Evolutionary conservation across 1,139 yeast genomes (phyloP), one percentile per base, ranked within the genome.

Genomic region (Hansenula anomala): DNA sequence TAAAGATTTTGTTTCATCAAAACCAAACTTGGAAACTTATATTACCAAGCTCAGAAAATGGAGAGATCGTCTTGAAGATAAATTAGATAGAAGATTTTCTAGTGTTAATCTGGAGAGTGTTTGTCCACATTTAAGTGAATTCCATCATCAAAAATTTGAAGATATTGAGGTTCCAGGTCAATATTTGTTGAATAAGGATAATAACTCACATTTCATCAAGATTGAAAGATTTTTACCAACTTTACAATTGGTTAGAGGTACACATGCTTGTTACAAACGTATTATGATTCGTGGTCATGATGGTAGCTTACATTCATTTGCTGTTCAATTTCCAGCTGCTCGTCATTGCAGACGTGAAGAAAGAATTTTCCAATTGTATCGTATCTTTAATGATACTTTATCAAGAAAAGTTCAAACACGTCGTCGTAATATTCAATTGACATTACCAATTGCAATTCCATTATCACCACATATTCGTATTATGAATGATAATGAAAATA

Each of bases 101-200:
- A 82, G 80, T 53, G 78, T 86, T 34, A 85, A 89, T 51, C 67
- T 94, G 51, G 98, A 94, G 61, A 82, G 89, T 42, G 71, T 92
- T 47, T 89, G 97, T 56, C 97, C 97, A 22, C 97, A 90, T 52
- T 71, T 94, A 59, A 85, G 95, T 60, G 97, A 90, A 59, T 92
- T 94, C 76, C 98, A 94, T 59, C 96, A 92, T 59, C 98, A 92
- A 60, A 90, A 89, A 64, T 94, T 92, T 59, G 99, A 94, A 61
- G 97, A 94, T 39, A 88, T 94, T 45, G 98, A 94, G 60, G 82
- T 94, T 42, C 98, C 98, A 0, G 98, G 99, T 1, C 99, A 94
- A 58, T 92, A 92, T 56, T 69, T 90, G 54, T 64, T 81, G 61
- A 82, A 84, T 59, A 84, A 82, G 57, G 97, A 90, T 54, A 84